A percentile compares a stretch with the other conserved stretches of the same genome.
Evolutionary conservation across 2,329 filamentous ascomycete genomes (phyloP).

Genomic region (Phialophora verrucosa): DNA sequence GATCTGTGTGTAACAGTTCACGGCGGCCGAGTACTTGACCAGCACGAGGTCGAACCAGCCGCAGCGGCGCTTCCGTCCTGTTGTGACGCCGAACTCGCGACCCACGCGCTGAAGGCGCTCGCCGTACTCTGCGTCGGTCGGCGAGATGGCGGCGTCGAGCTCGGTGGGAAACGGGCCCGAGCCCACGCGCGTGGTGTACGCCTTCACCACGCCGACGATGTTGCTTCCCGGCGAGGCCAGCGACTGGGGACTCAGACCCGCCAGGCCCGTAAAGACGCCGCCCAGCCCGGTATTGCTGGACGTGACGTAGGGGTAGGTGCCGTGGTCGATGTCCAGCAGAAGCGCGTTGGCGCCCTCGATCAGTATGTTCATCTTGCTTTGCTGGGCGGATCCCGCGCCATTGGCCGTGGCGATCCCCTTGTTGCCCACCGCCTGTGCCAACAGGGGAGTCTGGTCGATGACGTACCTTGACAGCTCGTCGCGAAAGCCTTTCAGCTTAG

Average conservation of each 20-base stretch:
- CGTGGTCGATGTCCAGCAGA: conserved; percentile 65
- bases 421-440: conserved; percentile 34
- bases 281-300: conserved; percentile 56
- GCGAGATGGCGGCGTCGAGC: conserved; percentile 35
- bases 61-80: conserved; percentile 66
- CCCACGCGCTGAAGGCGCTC: conserved; percentile 58
- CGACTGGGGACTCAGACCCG: conserved; percentile 61
- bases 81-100: conserved; percentile 63
- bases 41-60: conserved; percentile 71
- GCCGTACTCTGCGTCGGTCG: conserved; percentile 44
- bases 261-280: conserved; percentile 63
- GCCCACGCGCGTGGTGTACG: conserved; percentile 66
- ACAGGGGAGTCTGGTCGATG: conserved; percentile 51
- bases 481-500: conserved; percentile 52
- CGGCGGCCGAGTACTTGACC: conserved; percentile 64
- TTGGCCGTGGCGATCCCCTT: conserved; percentile 34
- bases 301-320: conserved; percentile 58
- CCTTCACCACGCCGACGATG: conserved; percentile 68
- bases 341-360: conserved; percentile 69
- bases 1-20: conserved; percentile 60
- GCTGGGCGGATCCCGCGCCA: not conserved
- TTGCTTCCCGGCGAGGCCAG: conserved; percentile 53
- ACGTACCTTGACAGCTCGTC: conserved; percentile 57
- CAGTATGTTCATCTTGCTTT: conserved; percentile 53
- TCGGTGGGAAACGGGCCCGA: conserved; percentile 69